Evolutionary conservation across 192 early-diverging fungal species (phyloP).

Genomic region (Cladochytrium replicatum): DNA sequence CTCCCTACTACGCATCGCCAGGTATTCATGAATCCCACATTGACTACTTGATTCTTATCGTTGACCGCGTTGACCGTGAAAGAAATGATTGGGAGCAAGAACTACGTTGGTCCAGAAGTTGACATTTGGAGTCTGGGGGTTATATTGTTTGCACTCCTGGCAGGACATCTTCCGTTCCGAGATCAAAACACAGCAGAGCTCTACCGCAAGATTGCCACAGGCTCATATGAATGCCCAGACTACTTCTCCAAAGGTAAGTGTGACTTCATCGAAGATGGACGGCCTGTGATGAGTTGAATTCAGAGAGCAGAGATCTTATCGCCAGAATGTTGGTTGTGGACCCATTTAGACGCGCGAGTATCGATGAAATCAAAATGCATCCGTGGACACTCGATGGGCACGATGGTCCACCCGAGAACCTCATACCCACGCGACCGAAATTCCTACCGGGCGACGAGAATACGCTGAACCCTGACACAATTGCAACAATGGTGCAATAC

Average conservation of each 20-base stretch:
- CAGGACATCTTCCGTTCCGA: slow-evolving; percentile 8
- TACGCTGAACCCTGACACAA: slow-evolving; percentile 11
- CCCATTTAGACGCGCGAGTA: slow-evolving; percentile 8
- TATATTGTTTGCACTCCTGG: slow-evolving; percentile 12
- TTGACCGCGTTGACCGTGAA: not conserved
- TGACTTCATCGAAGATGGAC: not conserved
- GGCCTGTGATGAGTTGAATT: not conserved
- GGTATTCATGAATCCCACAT: not conserved
- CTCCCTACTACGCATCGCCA: slow-evolving; percentile 10
- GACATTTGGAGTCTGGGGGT: slow-evolving; percentile 17
- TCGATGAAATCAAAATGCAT: slow-evolving; percentile 9
- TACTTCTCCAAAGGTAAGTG: slow-evolving; percentile 10
- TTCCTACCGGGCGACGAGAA: slow-evolving; percentile 15
- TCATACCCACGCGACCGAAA: slow-evolving; percentile 21
- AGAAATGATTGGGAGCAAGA: slow-evolving; percentile 13
- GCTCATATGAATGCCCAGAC: slow-evolving; percentile 10
- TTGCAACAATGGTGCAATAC: slow-evolving; percentile 34
- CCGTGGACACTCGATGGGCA: slow-evolving; percentile 15
- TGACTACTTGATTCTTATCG: not conserved
- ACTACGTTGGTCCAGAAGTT: slow-evolving; percentile 11
- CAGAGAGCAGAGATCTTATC: slow-evolving; percentile 11
- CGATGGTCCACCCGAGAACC: slow-evolving; percentile 17
- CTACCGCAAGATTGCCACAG: slow-evolving; percentile 8
- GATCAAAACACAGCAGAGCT: slow-evolving; percentile 12
- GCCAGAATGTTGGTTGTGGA: slow-evolving; percentile 10